phyloP scores from a whole-genome alignment of 495 filamentous ascomycete species.

The Parmelia sp. region DNA sequence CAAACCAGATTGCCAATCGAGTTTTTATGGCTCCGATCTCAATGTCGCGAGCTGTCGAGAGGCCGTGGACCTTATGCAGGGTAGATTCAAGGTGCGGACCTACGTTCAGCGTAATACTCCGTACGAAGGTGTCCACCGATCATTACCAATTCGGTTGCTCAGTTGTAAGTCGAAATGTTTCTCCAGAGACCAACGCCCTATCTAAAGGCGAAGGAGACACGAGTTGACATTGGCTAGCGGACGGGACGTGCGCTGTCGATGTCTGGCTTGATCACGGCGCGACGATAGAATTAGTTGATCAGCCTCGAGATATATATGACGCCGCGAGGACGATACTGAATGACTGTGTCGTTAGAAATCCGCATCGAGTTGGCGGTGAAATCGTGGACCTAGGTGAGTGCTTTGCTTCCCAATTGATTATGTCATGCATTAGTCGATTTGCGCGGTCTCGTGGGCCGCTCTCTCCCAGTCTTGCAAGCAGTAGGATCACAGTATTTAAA shows the following conservation, averaged over 20 bases:
- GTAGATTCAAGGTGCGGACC: background rate
- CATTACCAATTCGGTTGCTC: background rate
- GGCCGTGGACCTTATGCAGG: background rate
- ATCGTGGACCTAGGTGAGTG: background rate
- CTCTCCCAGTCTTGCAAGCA: slow-evolving; percentile 1
- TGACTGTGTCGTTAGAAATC: background rate
- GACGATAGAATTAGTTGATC: background rate
- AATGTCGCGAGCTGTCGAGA: slow-evolving; percentile 2
- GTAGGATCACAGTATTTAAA: background rate
- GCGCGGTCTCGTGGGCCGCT: background rate
- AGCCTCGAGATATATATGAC: slow-evolving; percentile 4
- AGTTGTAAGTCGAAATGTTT: background rate
- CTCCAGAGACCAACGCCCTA: background rate
- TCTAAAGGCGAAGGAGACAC: background rate
- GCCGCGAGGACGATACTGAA: background rate
- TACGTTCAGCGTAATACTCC: background rate
- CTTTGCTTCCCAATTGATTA: background rate
- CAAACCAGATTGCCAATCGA: background rate
- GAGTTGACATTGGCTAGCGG: slow-evolving; percentile 1
- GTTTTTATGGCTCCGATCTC: background rate
- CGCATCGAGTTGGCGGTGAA: slow-evolving; percentile 2
- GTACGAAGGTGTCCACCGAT: background rate
- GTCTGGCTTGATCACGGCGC: slow-evolving; percentile 6
- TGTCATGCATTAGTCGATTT: slow-evolving; percentile 1
- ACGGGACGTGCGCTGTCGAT: slow-evolving; percentile 4